phyloP scores from a whole-genome alignment of 495 filamentous ascomycete genomes.

The Penicillium arizonense region DNA sequence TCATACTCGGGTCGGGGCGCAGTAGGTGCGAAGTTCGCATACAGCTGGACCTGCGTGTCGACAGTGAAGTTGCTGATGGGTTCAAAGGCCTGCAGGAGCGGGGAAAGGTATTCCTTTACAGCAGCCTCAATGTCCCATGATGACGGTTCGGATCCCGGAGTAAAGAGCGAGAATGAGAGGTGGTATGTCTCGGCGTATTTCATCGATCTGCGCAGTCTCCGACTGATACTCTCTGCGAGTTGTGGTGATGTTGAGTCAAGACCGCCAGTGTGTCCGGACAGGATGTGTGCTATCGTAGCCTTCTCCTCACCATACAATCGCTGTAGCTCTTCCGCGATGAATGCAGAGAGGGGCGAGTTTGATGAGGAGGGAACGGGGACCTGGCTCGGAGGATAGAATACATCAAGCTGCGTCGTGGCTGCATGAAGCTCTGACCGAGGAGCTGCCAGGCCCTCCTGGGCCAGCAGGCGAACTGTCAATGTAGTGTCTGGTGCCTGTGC shows the following conservation, averaged over 20 bases:
- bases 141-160: slow-evolving; percentile 69
- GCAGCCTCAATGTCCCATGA: slow-evolving; percentile 90
- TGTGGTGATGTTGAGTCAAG: slow-evolving; percentile 42
- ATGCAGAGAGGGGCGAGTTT: slow-evolving; percentile 73
- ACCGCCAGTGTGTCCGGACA: slow-evolving; percentile 48
- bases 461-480: slow-evolving; percentile 66
- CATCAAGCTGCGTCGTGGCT: slow-evolving; percentile 69
- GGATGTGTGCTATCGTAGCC: slow-evolving; percentile 78
- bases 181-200: slow-evolving; percentile 96
- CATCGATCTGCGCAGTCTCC: slow-evolving; percentile 72
- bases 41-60: slow-evolving; percentile 93
- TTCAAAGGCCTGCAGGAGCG: slow-evolving; percentile 72
- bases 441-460: slow-evolving; percentile 53
- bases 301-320: slow-evolving; percentile 85
- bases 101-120: slow-evolving; percentile 75
- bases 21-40: slow-evolving; percentile 76
- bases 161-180: slow-evolving; percentile 93
- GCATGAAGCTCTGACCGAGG: slow-evolving; percentile 61
- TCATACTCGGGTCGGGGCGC: slow-evolving; percentile 59
- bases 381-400: slow-evolving; percentile 76
- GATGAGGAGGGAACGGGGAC: slow-evolving; percentile 66
- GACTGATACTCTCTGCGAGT: slow-evolving; percentile 51
- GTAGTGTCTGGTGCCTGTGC: slow-evolving; percentile 51
- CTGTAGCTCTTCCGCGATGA: slow-evolving; percentile 76
- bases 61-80: slow-evolving; percentile 94